phyloP scores from a whole-genome alignment of 805 yeast genomes.

The Torulaspora delbrueckii region DNA sequence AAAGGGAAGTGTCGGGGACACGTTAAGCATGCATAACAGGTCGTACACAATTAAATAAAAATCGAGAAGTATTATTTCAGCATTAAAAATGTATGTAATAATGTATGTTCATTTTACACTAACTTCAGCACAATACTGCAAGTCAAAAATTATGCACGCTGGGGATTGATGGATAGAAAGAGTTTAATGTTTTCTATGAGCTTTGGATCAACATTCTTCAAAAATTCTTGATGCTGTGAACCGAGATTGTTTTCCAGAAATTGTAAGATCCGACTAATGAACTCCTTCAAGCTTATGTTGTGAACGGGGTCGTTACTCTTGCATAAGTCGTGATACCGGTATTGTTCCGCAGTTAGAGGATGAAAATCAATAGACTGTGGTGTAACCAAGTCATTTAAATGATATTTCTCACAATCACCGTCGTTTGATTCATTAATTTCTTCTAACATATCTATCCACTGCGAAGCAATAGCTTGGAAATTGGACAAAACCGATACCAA shows the following conservation, averaged over 20 bases:
- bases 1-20: constrained; percentile 1
- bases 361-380: constrained; percentile 30
- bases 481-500: constrained; percentile 29
- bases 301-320: constrained; percentile 49
- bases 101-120: not conserved
- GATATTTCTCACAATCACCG: constrained; percentile 56
- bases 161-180: constrained; percentile 20
- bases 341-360: constrained; percentile 39
- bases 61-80: constrained; percentile 1
- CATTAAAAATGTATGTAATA: not conserved
- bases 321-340: constrained; percentile 39
- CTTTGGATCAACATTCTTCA: constrained; percentile 20
- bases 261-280: constrained; percentile 36
- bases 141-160: not conserved
- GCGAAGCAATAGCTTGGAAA: constrained; percentile 34
- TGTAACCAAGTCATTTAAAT: constrained; percentile 39
- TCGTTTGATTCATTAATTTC: constrained; percentile 59
- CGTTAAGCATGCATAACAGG: not conserved
- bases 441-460: constrained; percentile 58
- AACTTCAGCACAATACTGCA: not conserved
- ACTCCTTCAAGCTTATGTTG: constrained; percentile 45
- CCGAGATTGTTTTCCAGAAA: constrained; percentile 29
- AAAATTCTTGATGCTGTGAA: constrained; percentile 22
- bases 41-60: not conserved
- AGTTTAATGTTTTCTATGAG: constrained; percentile 28